Base-by-base conservation (phyloP, 1,284 basidiomycete species). In the Boletus sp. region DNA sequence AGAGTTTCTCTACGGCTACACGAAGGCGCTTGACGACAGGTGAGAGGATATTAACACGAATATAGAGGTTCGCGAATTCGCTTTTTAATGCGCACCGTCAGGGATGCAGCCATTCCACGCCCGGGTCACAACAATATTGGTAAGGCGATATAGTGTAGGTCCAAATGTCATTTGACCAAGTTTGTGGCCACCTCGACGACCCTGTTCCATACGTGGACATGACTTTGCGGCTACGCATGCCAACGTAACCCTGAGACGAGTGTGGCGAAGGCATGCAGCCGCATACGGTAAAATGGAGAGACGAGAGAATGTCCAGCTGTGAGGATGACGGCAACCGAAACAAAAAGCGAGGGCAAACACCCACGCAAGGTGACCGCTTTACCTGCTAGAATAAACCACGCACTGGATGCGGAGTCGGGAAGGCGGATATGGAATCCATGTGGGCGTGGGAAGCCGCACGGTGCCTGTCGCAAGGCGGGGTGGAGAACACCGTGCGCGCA, bases 321-420 rank as follows among this genome's bases (percentile, higher is more conserved):
- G 25, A 47, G 38, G 41, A 40, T 59, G 50, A 62, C 61, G 59
- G 61, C 59, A 64, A 33, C 42, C 38, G 36, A 55, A 34, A 48
- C 32, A 26, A 35, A 40, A 44, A 34, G 26, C 38, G 34, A 37
- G 30, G n/a, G 14, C n/a, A 30, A 52, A 56, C 52, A 62, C 13
- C 32, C 35, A 41, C 48, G 43, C 38, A 17, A 48, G 40, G 47
- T 14, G 43, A 41, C 40, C 29, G 26, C 23, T 27, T 44, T 30
- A 26, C 44, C 26, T 2, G 20, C 33, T 42, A 36, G 46, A 49
- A 61, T 38, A 50, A 38, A 25, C 20, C 46, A 40, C 34, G 27
- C n/a, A 35, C 34, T 35, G 33, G 42, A 26, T 14, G 29, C 32
- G 29, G 42, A 48, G n/a, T 29, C 30, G 30, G 40, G 44, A 48